These are phyloP conservation scores for Scheffersomyces stipitis DNA, from an alignment of 805 yeast genomes.

Conservation along the genomic window DNA sequence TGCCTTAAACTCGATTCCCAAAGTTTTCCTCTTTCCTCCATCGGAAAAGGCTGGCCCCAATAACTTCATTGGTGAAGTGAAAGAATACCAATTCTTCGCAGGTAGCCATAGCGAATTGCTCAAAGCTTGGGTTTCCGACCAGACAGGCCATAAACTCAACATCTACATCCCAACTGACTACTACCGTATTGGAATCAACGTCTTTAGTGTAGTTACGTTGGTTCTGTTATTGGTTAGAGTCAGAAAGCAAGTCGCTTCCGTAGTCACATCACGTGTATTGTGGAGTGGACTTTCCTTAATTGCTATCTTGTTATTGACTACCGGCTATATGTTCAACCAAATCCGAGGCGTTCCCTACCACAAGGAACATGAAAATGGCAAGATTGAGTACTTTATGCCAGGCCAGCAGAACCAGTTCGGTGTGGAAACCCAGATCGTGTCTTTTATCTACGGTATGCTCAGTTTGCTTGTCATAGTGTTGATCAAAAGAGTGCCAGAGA, in stretches of 20 bases:
- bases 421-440: slow-evolving; percentile 84
- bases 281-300: slow-evolving; percentile 77
- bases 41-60: slow-evolving; percentile 33
- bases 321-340: slow-evolving; percentile 93
- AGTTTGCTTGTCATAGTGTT: slow-evolving; percentile 61
- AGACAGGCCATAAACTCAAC: slow-evolving; percentile 35
- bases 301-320: slow-evolving; percentile 64
- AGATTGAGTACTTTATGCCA: slow-evolving; percentile 36
- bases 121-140: slow-evolving; percentile 30
- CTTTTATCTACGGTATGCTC: slow-evolving; percentile 68
- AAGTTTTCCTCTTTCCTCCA: slow-evolving; percentile 62
- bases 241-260: slow-evolving; percentile 27
- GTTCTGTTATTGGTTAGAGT: slow-evolving; percentile 27
- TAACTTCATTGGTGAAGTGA: slow-evolving; percentile 24
- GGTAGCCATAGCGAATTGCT: slow-evolving; percentile 44
- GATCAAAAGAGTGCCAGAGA: slow-evolving; percentile 54
- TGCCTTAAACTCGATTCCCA: slow-evolving; percentile 74
- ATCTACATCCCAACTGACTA: slow-evolving; percentile 46
- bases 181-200: slow-evolving; percentile 32
- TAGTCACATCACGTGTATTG: slow-evolving; percentile 52
- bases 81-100: slow-evolving; percentile 47
- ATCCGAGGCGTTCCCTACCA: slow-evolving; percentile 75
- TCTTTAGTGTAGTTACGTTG: slow-evolving; percentile 32
- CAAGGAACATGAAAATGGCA: slow-evolving; percentile 41
- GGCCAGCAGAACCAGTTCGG: slow-evolving; percentile 81